These are phyloP conservation scores for Chrysoporthe cubensis DNA, from an alignment of 2,329 filamentous ascomycete genomes.

Conservation along the genomic window DNA sequence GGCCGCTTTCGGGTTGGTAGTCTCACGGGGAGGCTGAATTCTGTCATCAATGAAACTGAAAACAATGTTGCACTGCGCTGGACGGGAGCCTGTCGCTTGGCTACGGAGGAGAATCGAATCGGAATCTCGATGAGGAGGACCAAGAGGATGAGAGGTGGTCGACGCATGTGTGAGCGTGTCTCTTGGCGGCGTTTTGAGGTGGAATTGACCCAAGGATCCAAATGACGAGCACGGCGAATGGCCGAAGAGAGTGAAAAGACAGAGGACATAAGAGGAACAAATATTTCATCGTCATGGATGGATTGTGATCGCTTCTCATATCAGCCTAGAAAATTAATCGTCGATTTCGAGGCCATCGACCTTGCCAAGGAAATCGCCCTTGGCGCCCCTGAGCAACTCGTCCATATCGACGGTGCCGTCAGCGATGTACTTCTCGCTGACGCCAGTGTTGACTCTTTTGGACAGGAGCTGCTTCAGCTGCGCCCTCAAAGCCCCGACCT, in stretches of 20 bases:
- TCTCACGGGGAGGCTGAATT: conserved; percentile 5
- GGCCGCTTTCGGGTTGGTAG: not conserved
- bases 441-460: conserved; percentile 80
- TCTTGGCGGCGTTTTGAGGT: not conserved
- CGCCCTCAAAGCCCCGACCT: conserved; percentile 70
- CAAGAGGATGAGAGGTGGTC: not conserved
- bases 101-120: not conserved
- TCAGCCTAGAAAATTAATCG: conserved; percentile 17
- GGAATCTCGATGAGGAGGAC: not conserved
- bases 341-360: conserved; percentile 48
- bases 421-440: conserved; percentile 85
- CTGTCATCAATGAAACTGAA: conserved; percentile 12
- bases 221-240: not conserved
- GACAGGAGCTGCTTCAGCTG: conserved; percentile 73
- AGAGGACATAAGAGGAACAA: not conserved
- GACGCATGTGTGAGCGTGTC: not conserved
- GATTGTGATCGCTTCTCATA: not conserved
- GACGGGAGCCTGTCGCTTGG: conserved; percentile 12
- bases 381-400: conserved; percentile 66
- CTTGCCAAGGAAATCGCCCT: conserved; percentile 68
- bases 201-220: not conserved
- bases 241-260: not conserved
- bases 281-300: not conserved
- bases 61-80: conserved; percentile 4
- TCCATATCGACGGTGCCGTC: conserved; percentile 84